A percentile compares a stretch with the other conserved stretches of the same genome.
Evolutionary conservation across 805 yeast species (phyloP).

Genomic region (Saccharomycopsis fermentans): DNA sequence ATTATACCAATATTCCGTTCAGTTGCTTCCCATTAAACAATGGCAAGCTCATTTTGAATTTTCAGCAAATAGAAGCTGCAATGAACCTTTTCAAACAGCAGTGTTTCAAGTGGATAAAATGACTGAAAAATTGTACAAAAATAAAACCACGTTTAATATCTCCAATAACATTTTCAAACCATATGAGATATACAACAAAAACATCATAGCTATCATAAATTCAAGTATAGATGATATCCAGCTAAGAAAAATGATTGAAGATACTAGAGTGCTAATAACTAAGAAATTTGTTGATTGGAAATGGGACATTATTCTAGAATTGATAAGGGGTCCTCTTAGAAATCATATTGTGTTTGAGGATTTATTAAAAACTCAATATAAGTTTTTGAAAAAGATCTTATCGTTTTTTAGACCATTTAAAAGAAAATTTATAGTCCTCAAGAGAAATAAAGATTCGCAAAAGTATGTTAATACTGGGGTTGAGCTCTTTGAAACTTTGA

Average conservation of each 20-base stretch:
- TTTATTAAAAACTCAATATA: slow-evolving; percentile 54
- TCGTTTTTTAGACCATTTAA: slow-evolving; percentile 91
- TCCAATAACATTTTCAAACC: slow-evolving; percentile 14
- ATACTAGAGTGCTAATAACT: slow-evolving; percentile 63
- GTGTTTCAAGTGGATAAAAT: slow-evolving; percentile 40
- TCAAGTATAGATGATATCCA: slow-evolving; percentile 48
- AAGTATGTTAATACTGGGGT: slow-evolving; percentile 66
- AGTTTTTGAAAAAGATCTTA: slow-evolving; percentile 71
- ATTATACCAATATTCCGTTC: slow-evolving; percentile 42
- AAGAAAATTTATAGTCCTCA: slow-evolving; percentile 55
- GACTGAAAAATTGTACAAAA: slow-evolving; percentile 30
- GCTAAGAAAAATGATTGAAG: slow-evolving; percentile 53
- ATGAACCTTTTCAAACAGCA: slow-evolving; percentile 26
- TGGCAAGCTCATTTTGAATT: slow-evolving; percentile 17
- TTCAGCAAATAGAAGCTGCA: slow-evolving; percentile 1
- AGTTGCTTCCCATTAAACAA: slow-evolving; percentile 42
- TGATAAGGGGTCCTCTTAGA: slow-evolving; percentile 78
- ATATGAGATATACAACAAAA: slow-evolving; percentile 16
- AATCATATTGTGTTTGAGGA: slow-evolving; percentile 71
- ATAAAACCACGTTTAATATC: slow-evolving; percentile 24
- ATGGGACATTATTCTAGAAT: slow-evolving; percentile 61
- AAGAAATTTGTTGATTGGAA: slow-evolving; percentile 82
- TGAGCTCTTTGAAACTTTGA: slow-evolving; percentile 55
- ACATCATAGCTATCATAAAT: slow-evolving; percentile 17
- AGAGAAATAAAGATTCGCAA: slow-evolving; percentile 39